phyloP scores from a whole-genome alignment of 2,329 filamentous ascomycete genomes.

The Didymella glomerata region DNA sequence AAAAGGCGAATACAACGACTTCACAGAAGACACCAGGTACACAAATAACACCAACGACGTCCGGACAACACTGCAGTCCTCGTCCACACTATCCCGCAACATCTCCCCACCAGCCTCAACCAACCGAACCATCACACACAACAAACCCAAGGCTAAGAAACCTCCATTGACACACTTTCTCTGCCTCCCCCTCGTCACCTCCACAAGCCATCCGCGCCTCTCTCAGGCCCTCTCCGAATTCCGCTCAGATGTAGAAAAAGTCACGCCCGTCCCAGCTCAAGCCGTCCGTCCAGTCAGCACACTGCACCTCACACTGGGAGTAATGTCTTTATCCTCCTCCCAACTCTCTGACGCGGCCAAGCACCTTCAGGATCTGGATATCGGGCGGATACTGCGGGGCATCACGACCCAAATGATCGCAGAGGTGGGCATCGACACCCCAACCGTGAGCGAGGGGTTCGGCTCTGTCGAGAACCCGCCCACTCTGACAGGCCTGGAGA shows the following conservation, averaged over 20 bases:
- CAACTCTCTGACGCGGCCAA: conserved; percentile 58
- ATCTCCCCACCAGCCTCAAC: conserved; percentile 26
- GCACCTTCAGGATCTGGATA: conserved; percentile 55
- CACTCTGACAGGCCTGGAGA: neutral
- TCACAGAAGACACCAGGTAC: conserved; percentile 46
- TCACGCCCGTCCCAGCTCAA: conserved; percentile 67
- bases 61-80: conserved; percentile 33
- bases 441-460: conserved; percentile 42
- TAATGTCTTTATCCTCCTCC: conserved; percentile 73
- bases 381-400: conserved; percentile 41
- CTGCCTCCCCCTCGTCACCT: conserved; percentile 75
- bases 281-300: conserved; percentile 81
- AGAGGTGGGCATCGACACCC: conserved; percentile 25
- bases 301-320: conserved; percentile 84
- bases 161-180: conserved; percentile 75
- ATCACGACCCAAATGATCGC: conserved; percentile 27
- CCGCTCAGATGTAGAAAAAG: conserved; percentile 52
- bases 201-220: conserved; percentile 69
- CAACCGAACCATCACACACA: conserved; percentile 21
- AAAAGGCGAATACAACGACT: conserved; percentile 47
- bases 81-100: conserved; percentile 16
- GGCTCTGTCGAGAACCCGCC: conserved; percentile 35
- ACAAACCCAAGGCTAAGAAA: conserved; percentile 43
- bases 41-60: conserved; percentile 36
- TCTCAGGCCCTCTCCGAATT: conserved; percentile 69